Percentiles rank a stretch among this genome's conserved stretches.
phyloP scores from a whole-genome alignment of 306 rosid genomes.

The Prunus persica region Prunus_persica_NCBIv2 NC_034014.1:22754001-22754500 shows the following conservation, averaged over 20 bases:
- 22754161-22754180: conserved; percentile 64
- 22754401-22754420: conserved; percentile 39
- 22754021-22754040: conserved; percentile 99
- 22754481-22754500: conserved; percentile 48
- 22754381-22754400: conserved; percentile 53
- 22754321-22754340: conserved; percentile 52
- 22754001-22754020: conserved; percentile 61
- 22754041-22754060: conserved; percentile 90
- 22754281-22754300: conserved; percentile 56
- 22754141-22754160: conserved; percentile 64
- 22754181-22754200: conserved; percentile 70
- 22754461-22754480: conserved; percentile 35
- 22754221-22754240: conserved; percentile 61
- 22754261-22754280: conserved; percentile 63
- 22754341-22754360: conserved; percentile 69
- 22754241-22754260: conserved; percentile 58
- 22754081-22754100: conserved; percentile 53
- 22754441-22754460: conserved; percentile 70
- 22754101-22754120: conserved; percentile 51
- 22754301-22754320: conserved; percentile 55
- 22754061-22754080: conserved; percentile 76
- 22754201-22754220: conserved; percentile 41
- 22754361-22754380: conserved; percentile 75
- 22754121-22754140: conserved; percentile 79
- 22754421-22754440: conserved; percentile 66